Evolutionary conservation across 176 grass and related monocot genomes (phyloP), one percentile per base, ranked within the genome.

Genomic region (Triticum dicoccoides): DNA sequence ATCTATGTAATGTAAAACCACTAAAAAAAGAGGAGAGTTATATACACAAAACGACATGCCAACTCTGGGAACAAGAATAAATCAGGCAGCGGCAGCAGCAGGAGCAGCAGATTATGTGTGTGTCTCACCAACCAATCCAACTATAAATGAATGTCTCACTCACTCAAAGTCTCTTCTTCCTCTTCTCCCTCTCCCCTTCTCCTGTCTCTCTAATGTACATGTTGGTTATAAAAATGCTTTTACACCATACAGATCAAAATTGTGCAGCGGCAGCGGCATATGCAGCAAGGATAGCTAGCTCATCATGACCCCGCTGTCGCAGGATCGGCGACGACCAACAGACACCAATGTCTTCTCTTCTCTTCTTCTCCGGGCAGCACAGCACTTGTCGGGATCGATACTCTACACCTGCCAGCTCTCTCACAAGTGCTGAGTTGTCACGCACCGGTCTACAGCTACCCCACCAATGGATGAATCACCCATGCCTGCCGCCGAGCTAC

Each of bases 241-340:
- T 86, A 89, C 87, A 89, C 84, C 76, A 44, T 84, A 84, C 84
- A 89, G 87, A 89, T 89, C 91, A 92, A 92, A 92, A 92, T 89
- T 92, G 87, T 87, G 91, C 83, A 84, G 84, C 91, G 38, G 65
- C 75, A 44, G 44, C 44, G 0, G 44, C 44, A 12, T 45, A 56
- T 56, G 52, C 52, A 56, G 56, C 56, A 76, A 76, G 78, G 88
- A 82, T 68, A 4, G 62, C 86, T 88, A 74, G 44, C 56, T 59
- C 56, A 59, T 18, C 18, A 59, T 82, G 75, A 80, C 23, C 29
- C 29, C 29, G 2, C 29, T 30, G 29, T 30, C 44, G 44, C 44
- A 47, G 44, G 44, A 47, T 4, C 44, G 44, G 44, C 44, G 39
- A 75, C 75, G 27, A 87, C 38, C 71, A 74, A 54, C 41, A 1